Conservation (phyloP, 179 eudicot genomes). For the Beta corolliflora region DNA sequence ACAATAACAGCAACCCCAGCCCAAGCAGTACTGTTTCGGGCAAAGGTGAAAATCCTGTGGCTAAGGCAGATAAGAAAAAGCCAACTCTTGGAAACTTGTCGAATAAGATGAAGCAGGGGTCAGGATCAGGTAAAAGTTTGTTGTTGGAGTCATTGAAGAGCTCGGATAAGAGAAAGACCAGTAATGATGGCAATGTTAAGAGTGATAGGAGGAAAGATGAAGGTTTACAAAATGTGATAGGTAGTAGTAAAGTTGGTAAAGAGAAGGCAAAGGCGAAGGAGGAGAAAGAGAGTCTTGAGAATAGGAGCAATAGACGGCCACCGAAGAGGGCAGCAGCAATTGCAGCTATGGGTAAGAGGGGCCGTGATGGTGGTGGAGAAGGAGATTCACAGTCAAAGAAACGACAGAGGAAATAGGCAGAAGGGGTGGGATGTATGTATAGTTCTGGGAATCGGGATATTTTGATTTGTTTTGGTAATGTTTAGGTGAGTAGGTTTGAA, state of each 20-base stretch:
- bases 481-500: neutral
- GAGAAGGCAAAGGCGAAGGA: slow-evolving; percentile 40
- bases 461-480: neutral
- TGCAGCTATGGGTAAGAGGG: slow-evolving; percentile 45
- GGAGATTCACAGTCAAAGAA: slow-evolving; percentile 48
- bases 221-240: slow-evolving; percentile 26
- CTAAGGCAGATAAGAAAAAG: slow-evolving; percentile 42
- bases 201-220: slow-evolving; percentile 29
- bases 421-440: neutral
- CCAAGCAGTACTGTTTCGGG: slow-evolving; percentile 11
- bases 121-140: slow-evolving; percentile 38
- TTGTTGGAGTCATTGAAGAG: slow-evolving; percentile 47
- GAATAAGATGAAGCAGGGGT: slow-evolving; percentile 42
- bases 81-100: slow-evolving; percentile 42
- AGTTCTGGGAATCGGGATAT: neutral
- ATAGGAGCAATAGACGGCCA: slow-evolving; percentile 48
- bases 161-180: slow-evolving; percentile 26
- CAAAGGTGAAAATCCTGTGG: slow-evolving; percentile 34
- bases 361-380: slow-evolving; percentile 47
- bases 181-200: slow-evolving; percentile 24
- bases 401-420: slow-evolving; percentile 47
- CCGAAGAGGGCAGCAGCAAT: slow-evolving; percentile 53
- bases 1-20: slow-evolving; percentile 21
- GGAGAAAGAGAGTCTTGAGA: slow-evolving; percentile 34
- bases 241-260: slow-evolving; percentile 25